Evolutionary conservation across 306 rosid species (phyloP), one percentile per base, ranked within the genome.

Genomic region (Quercus glauca): DNA sequence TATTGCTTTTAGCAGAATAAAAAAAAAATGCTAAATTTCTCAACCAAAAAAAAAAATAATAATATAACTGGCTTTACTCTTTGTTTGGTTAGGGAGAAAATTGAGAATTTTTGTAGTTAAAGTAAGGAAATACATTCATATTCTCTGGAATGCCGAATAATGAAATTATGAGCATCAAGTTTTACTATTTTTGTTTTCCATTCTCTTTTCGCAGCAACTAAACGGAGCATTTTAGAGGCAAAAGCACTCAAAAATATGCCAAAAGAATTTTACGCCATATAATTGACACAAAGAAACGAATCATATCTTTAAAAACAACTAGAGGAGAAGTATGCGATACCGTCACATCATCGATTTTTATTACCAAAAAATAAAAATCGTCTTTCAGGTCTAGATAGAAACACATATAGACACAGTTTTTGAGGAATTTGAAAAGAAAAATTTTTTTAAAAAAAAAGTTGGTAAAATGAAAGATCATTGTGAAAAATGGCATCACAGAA

Each of bases 1-100:
- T 61, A 15, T 49, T 37, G 25, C 37, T 8, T 41, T 41, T 41
- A 41, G 45, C 45, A 41, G 45, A 41, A 41, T 41, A 8, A 41
- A 7, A 37, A 35, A 1, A 41, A 41, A 41, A 41, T 8, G 45
- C 45, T 41, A 41, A 41, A 41, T 41, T 41, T 41, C 45, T 41
- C 45, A 41, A 41, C 43, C 45, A 37, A 37, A 37, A 7, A 37
- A 5, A 35, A 37, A 7, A 41, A 49, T 49, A 45, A 49, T 12
- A 10, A 49, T 49, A 49, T 49, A 71, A 55, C 13, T 71, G 18
- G 45, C 68, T 65, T 55, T 19, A 76, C 35, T 68, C 73, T 31
- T 55, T 41, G 79, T 55, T 65, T 71, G 75, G 65, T 73, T 7
- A 69, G 17, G 19, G 25, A 79, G 84, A 71, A 87, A 87, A 73